These are phyloP conservation scores for Camillea tinctor DNA, from an alignment of 2,329 filamentous ascomycete genomes.

Conservation along the genomic window DNA sequence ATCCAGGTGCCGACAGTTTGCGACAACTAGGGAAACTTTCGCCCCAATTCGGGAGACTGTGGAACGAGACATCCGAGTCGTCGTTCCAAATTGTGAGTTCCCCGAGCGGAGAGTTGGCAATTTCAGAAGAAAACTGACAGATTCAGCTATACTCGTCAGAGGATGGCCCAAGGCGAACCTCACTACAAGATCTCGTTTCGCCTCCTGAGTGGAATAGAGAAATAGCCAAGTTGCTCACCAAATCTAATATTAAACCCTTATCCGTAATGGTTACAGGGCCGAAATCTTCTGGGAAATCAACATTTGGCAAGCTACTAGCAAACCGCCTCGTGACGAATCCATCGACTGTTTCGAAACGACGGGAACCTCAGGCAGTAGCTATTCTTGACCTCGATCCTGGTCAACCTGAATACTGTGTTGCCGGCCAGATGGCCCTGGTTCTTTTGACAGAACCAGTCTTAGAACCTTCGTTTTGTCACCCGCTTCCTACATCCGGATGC, in stretches of 20 bases:
- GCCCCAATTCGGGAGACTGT: constrained; percentile 65
- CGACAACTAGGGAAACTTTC: constrained; percentile 58
- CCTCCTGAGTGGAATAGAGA: constrained; percentile 62
- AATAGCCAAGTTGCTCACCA: constrained; percentile 45
- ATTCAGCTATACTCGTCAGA: constrained; percentile 52
- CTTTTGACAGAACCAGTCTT: constrained; percentile 61
- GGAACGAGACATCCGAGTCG: constrained; percentile 48
- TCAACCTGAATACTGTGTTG: constrained; percentile 71
- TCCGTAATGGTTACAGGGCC: constrained; percentile 64
- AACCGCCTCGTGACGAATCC: constrained; percentile 63
- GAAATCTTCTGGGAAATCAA: constrained; percentile 75
- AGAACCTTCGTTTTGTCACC: constrained; percentile 66
- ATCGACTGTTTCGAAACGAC: constrained; percentile 23
- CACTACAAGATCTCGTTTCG: constrained; percentile 54
- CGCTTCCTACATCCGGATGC: constrained; percentile 33
- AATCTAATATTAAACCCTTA: constrained; percentile 35
- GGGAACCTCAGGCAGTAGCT: constrained; percentile 39
- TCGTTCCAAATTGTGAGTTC: constrained; percentile 52
- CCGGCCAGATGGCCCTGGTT: constrained; percentile 68
- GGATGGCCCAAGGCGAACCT: constrained; percentile 48
- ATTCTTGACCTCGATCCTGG: constrained; percentile 77
- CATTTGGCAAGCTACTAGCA: constrained; percentile 63
- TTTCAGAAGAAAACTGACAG: constrained; percentile 27
- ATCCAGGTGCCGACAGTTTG: constrained; percentile 48
- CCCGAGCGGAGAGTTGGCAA: not conserved